phyloP scores from a whole-genome alignment of 495 filamentous ascomycete genomes.

The Podospora pseudopauciseta region DNA sequence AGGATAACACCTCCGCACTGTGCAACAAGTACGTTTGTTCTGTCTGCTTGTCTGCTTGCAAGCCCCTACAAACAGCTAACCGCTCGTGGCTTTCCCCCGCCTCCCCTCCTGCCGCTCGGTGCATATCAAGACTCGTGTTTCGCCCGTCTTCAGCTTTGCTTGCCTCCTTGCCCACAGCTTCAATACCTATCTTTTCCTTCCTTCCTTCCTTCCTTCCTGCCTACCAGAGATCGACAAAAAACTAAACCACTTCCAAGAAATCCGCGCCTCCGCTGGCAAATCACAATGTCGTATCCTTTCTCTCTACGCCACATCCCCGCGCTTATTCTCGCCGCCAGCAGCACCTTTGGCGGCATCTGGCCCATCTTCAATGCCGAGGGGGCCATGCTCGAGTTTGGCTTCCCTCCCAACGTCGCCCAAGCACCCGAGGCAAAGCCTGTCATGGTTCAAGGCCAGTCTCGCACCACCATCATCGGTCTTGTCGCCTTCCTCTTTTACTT shows the following conservation, averaged over 20 bases:
- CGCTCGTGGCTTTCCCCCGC: too few relatives aligned
- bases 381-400: constrained; percentile 35
- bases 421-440: constrained; percentile 27
- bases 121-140: too few relatives aligned
- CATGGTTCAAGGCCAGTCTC: constrained; percentile 27
- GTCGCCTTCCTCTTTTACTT: constrained; percentile 29
- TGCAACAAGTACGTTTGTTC: too few relatives aligned
- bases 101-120: too few relatives aligned
- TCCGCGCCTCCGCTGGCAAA: too few relatives aligned
- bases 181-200: background rate
- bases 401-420: constrained; percentile 30
- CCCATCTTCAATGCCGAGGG: constrained; percentile 28
- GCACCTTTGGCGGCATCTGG: constrained; percentile 34
- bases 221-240: background rate
- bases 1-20: too few relatives aligned
- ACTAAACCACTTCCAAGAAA: too few relatives aligned
- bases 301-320: constrained; percentile 28
- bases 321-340: constrained; percentile 28
- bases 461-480: constrained; percentile 33
- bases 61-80: too few relatives aligned
- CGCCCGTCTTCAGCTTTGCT: background rate
- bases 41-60: too few relatives aligned
- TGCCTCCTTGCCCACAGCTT: background rate
- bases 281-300: constrained; percentile 15
- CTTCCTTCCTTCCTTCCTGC: background rate